Evolutionary conservation across 2,329 filamentous ascomycete species (phyloP), one percentile per base, ranked within the genome.

Genomic region (Tympanopsis confertula): DNA sequence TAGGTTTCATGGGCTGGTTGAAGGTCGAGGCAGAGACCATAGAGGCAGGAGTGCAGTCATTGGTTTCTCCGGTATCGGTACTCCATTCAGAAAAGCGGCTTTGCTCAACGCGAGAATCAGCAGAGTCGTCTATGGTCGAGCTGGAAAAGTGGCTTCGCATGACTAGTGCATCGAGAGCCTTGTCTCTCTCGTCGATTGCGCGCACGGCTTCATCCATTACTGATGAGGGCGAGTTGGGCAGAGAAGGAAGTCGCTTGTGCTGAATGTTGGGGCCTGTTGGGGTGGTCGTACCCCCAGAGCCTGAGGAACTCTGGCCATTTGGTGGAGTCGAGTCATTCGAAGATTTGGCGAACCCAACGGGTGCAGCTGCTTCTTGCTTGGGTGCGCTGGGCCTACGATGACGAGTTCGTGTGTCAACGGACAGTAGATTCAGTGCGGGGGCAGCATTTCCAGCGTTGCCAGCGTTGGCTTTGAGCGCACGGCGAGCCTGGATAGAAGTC

Each of bases 131-230:
- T 7, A 15, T 33, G 7, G 12, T 10, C 10, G 17, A 33, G 30
- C 17, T 15, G 7, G 30, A 33, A 17, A 33, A 33, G 30, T 33
- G 30, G 15, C 30, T 33, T 10, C 15, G 10, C 15, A 33, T 10
- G 30, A 12, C 17, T 18, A 12, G 10, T 13, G 30, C 15, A 17
- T 33, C 30, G 10, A 33, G 30, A 12, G 12, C 30, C 15, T 18
- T 33, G 7, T 33, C 30, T 13, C 30, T 13, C 7, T 13, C 30
- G 30, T 33, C 30, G 10, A 33, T 10, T 12, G 10, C 30, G 10
- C 30, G 30, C 30, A 33, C 7, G 12, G 30, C 30, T 33, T 33
- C 30, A 33, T 33, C 30, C 30, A 33, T 33, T 7, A 33, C 30
- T 7, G 30, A 33, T 15, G 30, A 33, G 15, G 30, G 30, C 10